phyloP scores from a whole-genome alignment of 805 yeast species.

The Danielia oregonensis region DNA sequence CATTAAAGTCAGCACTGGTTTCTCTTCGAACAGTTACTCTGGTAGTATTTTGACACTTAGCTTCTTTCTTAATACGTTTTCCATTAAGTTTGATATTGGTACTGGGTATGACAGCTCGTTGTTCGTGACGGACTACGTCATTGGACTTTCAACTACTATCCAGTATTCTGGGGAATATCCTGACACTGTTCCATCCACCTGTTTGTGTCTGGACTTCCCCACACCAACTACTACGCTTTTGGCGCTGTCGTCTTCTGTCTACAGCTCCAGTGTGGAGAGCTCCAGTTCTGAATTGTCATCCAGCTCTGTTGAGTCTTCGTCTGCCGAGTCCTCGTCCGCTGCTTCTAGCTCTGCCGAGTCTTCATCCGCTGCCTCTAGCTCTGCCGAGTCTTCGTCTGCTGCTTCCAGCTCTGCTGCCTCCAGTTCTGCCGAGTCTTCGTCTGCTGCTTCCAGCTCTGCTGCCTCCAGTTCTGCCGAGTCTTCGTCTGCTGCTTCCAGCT shows the following conservation, averaged over 20 bases:
- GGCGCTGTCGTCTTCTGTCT: background rate
- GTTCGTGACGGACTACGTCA: background rate
- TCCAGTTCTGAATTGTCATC: too few species aligned
- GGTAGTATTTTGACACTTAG: background rate
- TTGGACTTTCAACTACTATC: background rate
- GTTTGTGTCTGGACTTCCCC: background rate
- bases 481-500: too few species aligned
- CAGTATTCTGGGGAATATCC: background rate
- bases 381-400: too few species aligned
- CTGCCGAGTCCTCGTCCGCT: too few species aligned
- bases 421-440: too few species aligned
- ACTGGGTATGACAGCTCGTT: background rate
- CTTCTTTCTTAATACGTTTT: background rate
- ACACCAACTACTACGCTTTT: background rate
- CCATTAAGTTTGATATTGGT: slow-evolving; percentile 1
- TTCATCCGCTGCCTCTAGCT: too few species aligned
- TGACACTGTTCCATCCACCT: background rate
- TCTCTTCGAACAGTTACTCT: background rate
- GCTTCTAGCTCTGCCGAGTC: too few species aligned
- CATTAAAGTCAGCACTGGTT: background rate
- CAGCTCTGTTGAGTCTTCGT: too few species aligned
- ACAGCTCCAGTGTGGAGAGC: too few species aligned
- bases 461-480: too few species aligned
- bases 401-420: too few species aligned
- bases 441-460: too few species aligned